phyloP scores from a whole-genome alignment of 495 filamentous ascomycete genomes.

The Letharia lupina region DNA sequence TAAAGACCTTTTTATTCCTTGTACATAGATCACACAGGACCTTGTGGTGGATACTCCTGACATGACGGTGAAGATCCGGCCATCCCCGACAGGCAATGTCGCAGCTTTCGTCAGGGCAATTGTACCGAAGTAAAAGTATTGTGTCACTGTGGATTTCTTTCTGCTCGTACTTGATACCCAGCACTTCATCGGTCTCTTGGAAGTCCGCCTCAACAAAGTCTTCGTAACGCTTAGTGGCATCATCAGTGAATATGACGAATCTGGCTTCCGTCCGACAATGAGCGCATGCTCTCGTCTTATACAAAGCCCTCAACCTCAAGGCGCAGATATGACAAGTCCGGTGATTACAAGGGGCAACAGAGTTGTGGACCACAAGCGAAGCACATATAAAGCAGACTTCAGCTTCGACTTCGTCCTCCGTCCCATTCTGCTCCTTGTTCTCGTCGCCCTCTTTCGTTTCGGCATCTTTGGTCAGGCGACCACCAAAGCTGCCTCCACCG shows the following conservation, averaged over 20 bases:
- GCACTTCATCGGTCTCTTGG: conserved; percentile 62
- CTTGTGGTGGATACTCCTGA: conserved; percentile 69
- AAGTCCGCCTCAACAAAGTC: conserved; percentile 70
- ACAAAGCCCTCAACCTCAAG: conserved; percentile 77
- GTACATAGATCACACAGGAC: conserved; percentile 95
- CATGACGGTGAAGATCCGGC: conserved; percentile 90
- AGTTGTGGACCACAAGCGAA: conserved; percentile 70
- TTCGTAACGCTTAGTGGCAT: conserved; percentile 67
- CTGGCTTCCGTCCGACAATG: conserved; percentile 83
- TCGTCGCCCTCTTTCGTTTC: conserved; percentile 22
- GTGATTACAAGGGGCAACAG: conserved; percentile 89
- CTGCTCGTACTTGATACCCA: conserved; percentile 85
- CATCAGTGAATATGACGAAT: conserved; percentile 86
- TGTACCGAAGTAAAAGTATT: conserved; percentile 79
- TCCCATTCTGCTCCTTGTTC: conserved; percentile 23
- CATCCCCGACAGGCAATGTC: conserved; percentile 87
- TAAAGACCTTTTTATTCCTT: conserved; percentile 93
- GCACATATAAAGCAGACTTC: conserved; percentile 97
- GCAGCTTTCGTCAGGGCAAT: conserved; percentile 79
- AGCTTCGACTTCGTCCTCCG: conserved; percentile 53
- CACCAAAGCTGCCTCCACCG: conserved; percentile 34
- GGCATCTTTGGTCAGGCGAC: conserved; percentile 38
- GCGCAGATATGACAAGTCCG: conserved; percentile 93
- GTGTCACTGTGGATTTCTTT: conserved; percentile 84
- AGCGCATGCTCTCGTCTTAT: conserved; percentile 90